phyloP scores from a whole-genome alignment of 2,329 filamentous ascomycete species.

The Fusarium mexicanum region DNA sequence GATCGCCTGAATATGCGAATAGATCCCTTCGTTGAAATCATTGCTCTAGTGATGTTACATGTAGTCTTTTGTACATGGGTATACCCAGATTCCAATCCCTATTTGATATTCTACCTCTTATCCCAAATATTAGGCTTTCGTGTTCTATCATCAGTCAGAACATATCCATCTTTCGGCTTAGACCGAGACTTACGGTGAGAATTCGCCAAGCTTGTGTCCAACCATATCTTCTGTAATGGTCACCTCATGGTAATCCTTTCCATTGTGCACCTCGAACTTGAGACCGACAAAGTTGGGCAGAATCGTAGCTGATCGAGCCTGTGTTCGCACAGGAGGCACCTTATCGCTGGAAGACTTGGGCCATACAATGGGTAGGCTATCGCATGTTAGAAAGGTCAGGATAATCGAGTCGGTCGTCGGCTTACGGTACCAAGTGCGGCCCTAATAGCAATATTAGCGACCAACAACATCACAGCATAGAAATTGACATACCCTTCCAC shows the following conservation, averaged over 20 bases:
- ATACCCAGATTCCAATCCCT: constrained; percentile 34
- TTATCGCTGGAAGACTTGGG: constrained; percentile 68
- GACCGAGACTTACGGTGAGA: constrained; percentile 76
- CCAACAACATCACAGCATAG: neutral
- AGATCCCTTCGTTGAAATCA: constrained; percentile 19
- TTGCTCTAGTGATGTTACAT: constrained; percentile 45
- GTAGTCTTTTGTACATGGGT: constrained; percentile 44
- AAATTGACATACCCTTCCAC: constrained; percentile 77
- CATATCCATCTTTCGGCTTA: neutral
- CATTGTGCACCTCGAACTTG: constrained; percentile 91
- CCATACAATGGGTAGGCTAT: constrained; percentile 71
- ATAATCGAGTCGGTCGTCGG: constrained; percentile 5
- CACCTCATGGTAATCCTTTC: constrained; percentile 85
- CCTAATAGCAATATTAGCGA: constrained; percentile 49
- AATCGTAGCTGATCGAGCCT: constrained; percentile 88
- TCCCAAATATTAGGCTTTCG: constrained; percentile 67
- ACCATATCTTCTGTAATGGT: constrained; percentile 95
- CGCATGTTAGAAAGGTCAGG: constrained; percentile 40
- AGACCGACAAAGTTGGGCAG: constrained; percentile 91
- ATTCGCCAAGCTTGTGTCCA: constrained; percentile 93
- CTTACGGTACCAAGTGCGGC: constrained; percentile 65
- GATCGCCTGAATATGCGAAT: constrained; percentile 24
- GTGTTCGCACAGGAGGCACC: constrained; percentile 80
- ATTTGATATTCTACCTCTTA: constrained; percentile 45
- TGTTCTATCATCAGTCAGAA: constrained; percentile 53